These are phyloP conservation scores for Immersiella caudata DNA, from an alignment of 495 filamentous ascomycete species.

Conservation along the genomic window DNA sequence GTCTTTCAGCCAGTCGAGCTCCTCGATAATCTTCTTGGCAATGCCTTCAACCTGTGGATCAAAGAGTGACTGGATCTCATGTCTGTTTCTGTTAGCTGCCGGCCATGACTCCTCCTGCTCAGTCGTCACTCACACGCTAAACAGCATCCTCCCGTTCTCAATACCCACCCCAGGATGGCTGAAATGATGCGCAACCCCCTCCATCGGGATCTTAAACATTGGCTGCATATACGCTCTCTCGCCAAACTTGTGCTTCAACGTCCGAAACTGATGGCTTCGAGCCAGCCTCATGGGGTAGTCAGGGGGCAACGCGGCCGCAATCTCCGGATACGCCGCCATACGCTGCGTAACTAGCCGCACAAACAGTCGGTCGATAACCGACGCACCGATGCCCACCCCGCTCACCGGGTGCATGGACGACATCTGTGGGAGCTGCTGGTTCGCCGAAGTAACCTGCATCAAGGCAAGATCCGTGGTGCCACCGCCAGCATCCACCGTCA, in stretches of 20 bases:
- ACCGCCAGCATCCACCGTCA: conserved; percentile 43
- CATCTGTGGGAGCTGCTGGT: conserved; percentile 36
- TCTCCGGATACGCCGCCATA: conserved; percentile 32
- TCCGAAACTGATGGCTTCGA: conserved; percentile 38
- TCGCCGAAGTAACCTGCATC: conserved; percentile 38
- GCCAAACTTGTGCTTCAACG: conserved; percentile 47
- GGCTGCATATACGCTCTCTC: conserved; percentile 41
- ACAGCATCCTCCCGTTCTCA: conserved; percentile 42
- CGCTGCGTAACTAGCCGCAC: conserved; percentile 33
- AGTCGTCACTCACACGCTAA: conserved; percentile 29
- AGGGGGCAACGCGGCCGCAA: conserved; percentile 31
- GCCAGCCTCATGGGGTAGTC: conserved; percentile 34
- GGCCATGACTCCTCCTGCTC: background rate
- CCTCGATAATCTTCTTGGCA: conserved; percentile 53
- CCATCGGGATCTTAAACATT: conserved; percentile 35
- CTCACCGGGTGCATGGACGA: conserved; percentile 41
- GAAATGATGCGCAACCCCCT: conserved; percentile 43
- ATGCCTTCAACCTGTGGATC: conserved; percentile 60
- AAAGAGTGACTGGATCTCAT: conserved; percentile 57
- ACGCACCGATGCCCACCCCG: conserved; percentile 43
- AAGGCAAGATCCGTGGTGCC: conserved; percentile 45
- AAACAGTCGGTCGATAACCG: conserved; percentile 43
- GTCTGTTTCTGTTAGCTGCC: conserved; percentile 30
- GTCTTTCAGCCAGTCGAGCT: conserved; percentile 53
- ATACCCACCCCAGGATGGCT: conserved; percentile 42